These are phyloP conservation scores for Chaetomium strumarium DNA, from an alignment of 2,329 filamentous ascomycete species.

Conservation along the genomic window DNA sequence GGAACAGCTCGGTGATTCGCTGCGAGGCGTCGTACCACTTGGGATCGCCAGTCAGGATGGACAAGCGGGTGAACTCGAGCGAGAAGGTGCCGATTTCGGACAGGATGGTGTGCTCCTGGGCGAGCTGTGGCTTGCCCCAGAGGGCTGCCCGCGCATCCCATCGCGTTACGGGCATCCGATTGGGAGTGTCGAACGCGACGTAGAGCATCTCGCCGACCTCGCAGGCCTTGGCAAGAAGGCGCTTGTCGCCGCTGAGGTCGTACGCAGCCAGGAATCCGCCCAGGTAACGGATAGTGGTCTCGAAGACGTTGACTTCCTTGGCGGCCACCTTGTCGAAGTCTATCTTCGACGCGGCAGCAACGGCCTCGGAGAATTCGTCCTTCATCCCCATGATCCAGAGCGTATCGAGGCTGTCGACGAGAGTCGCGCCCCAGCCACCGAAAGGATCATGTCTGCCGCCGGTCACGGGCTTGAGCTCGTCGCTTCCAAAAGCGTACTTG, in stretches of 20 bases:
- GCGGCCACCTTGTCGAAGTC: conserved; percentile 52
- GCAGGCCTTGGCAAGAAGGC: conserved; percentile 37
- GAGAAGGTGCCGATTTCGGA: conserved; percentile 55
- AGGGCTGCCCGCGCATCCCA: conserved; percentile 41
- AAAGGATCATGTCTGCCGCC: conserved; percentile 50
- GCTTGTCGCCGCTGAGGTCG: conserved; percentile 50
- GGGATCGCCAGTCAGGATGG: conserved; percentile 63
- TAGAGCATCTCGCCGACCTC: conserved; percentile 44
- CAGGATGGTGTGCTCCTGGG: conserved; percentile 33
- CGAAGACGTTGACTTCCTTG: conserved; percentile 58
- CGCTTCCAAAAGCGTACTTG: conserved; percentile 57
- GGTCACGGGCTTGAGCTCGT: conserved; percentile 55
- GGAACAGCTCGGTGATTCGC: conserved; percentile 58
- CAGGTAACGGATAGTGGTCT: conserved; percentile 66
- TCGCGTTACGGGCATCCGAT: conserved; percentile 47
- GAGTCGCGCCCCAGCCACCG: conserved; percentile 61
- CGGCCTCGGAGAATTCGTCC: conserved; percentile 59
- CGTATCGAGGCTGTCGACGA: conserved; percentile 64
- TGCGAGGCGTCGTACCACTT: conserved; percentile 72
- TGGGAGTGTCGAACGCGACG: conserved; percentile 40
- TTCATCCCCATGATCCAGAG: conserved; percentile 66
- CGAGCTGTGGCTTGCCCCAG: conserved; percentile 28
- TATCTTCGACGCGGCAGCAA: conserved; percentile 50
- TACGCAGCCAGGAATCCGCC: conserved; percentile 65
- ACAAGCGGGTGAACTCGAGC: conserved; percentile 67